Evolutionary conservation across 2,329 filamentous ascomycete genomes (phyloP).

Genomic region (Apiospora rasikravindrae): DNA sequence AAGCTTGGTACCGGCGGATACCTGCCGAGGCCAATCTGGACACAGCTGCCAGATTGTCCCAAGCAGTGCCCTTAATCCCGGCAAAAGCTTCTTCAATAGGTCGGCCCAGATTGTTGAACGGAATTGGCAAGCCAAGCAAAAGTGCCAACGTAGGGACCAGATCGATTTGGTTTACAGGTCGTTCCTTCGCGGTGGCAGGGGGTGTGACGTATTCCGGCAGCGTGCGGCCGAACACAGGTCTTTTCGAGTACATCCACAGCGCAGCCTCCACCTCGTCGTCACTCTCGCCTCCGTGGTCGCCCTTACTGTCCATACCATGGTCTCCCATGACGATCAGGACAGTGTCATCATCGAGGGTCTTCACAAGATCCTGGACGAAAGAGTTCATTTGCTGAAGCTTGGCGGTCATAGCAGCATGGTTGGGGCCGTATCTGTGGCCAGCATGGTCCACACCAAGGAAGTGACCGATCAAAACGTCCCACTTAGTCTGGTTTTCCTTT

Average conservation of each 20-base stretch:
- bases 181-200: conserved; percentile 75
- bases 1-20: conserved; percentile 85
- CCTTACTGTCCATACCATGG: conserved; percentile 97
- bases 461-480: conserved; percentile 96
- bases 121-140: conserved; percentile 88
- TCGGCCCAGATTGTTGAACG: conserved; percentile 91
- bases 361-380: conserved; percentile 75
- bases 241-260: conserved; percentile 98
- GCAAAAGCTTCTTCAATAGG: conserved; percentile 95
- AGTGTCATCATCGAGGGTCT: conserved; percentile 80
- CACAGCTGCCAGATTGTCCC: conserved; percentile 77
- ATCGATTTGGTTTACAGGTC: conserved; percentile 86
- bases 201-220: conserved; percentile 62
- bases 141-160: conserved; percentile 90
- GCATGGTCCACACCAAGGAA: conserved; percentile 96
- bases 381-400: conserved; percentile 92
- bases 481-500: conserved; percentile 67
- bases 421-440: conserved; percentile 92
- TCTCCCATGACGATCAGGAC: conserved; percentile 97
- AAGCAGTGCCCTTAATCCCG: conserved; percentile 70
- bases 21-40: conserved; percentile 81
- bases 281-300: conserved; percentile 97
- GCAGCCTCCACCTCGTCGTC: conserved; percentile 95
- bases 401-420: conserved; percentile 87
- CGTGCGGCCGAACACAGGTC: conserved; percentile 80